Base-by-base conservation (phyloP, 2,329 filamentous ascomycete species). In the Coniochaeta sp. region DNA sequence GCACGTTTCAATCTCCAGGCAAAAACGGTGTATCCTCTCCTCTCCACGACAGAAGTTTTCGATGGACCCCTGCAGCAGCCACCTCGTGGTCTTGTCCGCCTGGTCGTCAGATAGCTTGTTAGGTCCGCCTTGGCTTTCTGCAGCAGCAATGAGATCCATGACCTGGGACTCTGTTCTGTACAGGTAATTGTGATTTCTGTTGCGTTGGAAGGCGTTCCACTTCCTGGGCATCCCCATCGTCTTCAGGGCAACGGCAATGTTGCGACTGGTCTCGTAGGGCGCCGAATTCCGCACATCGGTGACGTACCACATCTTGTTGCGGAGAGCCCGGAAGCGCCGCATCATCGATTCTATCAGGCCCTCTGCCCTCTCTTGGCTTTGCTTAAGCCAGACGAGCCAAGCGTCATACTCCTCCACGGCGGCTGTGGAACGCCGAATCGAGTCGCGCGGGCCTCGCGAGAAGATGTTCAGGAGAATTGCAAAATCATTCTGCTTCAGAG, bases 261-360 rank as follows among this genome's bases (percentile, higher is more conserved):
- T 89, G 53, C 86, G 85, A 33, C 89, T 90, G 59, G 95, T 87
- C 54, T 94, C 89, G 61, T 96, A 97, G 9, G 85, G 83, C 48
- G 85, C 87, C 4, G 94, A 96, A 61, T 92, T 91, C 56, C 89
- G 86, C 26, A 97, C 91, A 65, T 96, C 91, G 1, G 89, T 92
- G 54, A 94, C 88, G 65, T 95, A 99, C 94, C 94, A 99, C 89
- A 97, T 96, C 75, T 97, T 97, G 66, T 96, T 89, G 38, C 94
- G 83, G 33, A 96, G 76, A 20, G 86, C 84, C 52, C 85, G 82
- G 32, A 94, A 76, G 5, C 82, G 82, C 53, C 77, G 76, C 77
- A 89, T 87, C 81, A 90, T 88, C 5, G 82, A 77, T 35, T 90
- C 86, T 30, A 91, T 85, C 12, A 83, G 78, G 3, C 77, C 79